Conservation (phyloP, 2,329 filamentous ascomycete genomes). For the Hymenotorrendiella dingleyae region DNA sequence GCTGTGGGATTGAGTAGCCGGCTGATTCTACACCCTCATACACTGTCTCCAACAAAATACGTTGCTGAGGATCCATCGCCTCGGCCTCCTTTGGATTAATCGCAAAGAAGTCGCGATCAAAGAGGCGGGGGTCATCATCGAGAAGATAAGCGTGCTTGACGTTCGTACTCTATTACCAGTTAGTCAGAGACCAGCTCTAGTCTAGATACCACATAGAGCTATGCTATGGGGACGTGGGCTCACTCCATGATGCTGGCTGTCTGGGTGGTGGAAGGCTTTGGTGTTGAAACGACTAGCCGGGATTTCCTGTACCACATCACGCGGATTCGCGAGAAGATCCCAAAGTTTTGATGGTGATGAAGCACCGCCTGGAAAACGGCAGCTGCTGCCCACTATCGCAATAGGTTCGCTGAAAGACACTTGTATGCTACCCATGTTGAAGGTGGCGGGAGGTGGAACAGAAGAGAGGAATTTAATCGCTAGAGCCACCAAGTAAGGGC, state of each 20-base stretch:
- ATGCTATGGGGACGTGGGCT: no score
- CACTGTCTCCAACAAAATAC: slow-evolving; percentile 40
- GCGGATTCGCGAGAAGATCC: background rate
- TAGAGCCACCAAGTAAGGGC: no score
- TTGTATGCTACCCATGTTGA: no score
- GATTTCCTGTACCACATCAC: background rate
- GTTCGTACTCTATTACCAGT: no score
- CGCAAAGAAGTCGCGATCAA: slow-evolving; percentile 16
- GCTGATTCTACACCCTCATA: slow-evolving; percentile 29
- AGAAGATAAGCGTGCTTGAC: no score
- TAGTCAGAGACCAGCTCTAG: no score
- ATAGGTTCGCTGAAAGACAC: background rate
- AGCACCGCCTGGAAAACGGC: background rate
- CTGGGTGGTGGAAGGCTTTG: background rate
- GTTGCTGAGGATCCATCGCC: slow-evolving; percentile 41
- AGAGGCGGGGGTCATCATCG: slow-evolving; percentile 10
- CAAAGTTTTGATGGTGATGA: background rate
- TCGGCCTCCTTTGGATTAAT: slow-evolving; percentile 16
- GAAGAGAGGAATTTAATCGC: no score
- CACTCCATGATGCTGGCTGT: no score
- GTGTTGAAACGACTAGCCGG: background rate
- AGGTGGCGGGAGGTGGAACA: no score
- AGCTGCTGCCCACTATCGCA: background rate
- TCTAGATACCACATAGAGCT: no score
- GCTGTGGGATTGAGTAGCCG: no score